Base-by-base conservation (phyloP, 352 stramenopile genomes). In the Phytophthora brassicae region DNA sequence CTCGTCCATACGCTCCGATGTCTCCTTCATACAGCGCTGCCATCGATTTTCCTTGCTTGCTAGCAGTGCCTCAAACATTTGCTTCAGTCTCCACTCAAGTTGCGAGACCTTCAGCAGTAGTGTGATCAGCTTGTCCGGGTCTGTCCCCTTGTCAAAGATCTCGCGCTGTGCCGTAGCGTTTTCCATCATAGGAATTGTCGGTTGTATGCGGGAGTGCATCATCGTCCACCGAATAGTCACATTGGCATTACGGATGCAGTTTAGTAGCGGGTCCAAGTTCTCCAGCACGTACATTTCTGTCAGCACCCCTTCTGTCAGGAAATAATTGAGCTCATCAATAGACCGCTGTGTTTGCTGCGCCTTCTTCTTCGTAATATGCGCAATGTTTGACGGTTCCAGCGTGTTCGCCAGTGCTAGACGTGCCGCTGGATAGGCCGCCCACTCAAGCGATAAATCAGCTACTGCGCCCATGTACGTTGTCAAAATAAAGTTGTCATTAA, bases 401-500 rank as follows among this genome's bases (percentile, higher is more conserved):
- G 92, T 95, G 59, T 97, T 97, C 14, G 82, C 82, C 6, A 98
- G 72, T n/a, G 95, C 95, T 22, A 88, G 70, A 14, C 81, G 82
- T 2, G 95, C 95, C 1, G 95, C 93, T 0, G 82, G 81, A 63
- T 98, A 98, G 23, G 81, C 72, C 2, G 75, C 84, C 95, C 95
- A 98, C 58, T 98, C 95, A 29, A 97, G 51, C 49, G 81, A 94
- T 11, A 98, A 67, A 68, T 98, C 94, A 0, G 95, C 91, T 17
- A 97, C 87, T 13, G 94, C 79, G 22, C 95, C 95, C 92, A 98
- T 97, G 70, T 98, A 97, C n/a, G 86, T 97, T 33, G 90, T 86
- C 45, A 98, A 71, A 50, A 98, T 96, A 60, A 97, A 98, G 78
- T 98, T 98, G 74, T 98, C 95, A 62, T 96, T 95, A 64, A 98